Percentiles rank a stretch among this genome's conserved stretches.
Evolutionary conservation across 176 grass and related monocot species (phyloP).

Genomic region (Carex littledalei): DNA sequence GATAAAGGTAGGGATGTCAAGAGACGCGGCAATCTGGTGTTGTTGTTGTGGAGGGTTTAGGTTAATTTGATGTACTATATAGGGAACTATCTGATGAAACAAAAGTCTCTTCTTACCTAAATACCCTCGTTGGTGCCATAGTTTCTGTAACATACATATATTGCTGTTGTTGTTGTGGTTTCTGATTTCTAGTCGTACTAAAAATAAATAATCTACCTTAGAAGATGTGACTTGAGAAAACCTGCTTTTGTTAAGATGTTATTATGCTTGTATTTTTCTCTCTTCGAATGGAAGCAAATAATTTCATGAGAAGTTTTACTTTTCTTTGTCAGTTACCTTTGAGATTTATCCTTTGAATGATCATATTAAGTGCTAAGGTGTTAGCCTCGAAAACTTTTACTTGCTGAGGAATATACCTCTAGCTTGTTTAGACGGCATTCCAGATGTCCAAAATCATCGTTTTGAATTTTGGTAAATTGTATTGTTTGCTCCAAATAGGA

Average conservation of each 20-base stretch:
- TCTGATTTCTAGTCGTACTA: background rate
- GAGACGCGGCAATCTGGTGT: background rate
- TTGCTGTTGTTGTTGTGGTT: background rate
- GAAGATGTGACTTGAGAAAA: background rate
- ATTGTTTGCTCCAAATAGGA: background rate
- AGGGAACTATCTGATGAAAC: constrained; percentile 20
- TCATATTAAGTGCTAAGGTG: background rate
- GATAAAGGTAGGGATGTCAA: constrained; percentile 16
- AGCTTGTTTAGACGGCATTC: background rate
- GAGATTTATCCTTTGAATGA: background rate
- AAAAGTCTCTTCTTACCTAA: constrained; percentile 18
- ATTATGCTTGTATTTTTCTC: background rate
- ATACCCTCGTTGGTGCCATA: constrained; percentile 2
- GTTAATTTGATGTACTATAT: constrained; percentile 23
- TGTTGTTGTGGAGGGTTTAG: constrained; percentile 14
- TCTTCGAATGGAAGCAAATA: background rate
- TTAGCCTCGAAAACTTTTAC: no score
- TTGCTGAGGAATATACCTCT: background rate
- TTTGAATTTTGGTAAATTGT: background rate
- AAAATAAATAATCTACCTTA: background rate
- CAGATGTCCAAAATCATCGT: background rate
- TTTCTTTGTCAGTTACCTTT: background rate
- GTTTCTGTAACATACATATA: background rate
- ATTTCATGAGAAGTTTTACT: background rate
- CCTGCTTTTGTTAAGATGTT: background rate